Percentiles rank a stretch among this genome's conserved stretches.
Conservation (phyloP, 1,139 yeast species). For the Wickerhamiella infanticola region DNA sequence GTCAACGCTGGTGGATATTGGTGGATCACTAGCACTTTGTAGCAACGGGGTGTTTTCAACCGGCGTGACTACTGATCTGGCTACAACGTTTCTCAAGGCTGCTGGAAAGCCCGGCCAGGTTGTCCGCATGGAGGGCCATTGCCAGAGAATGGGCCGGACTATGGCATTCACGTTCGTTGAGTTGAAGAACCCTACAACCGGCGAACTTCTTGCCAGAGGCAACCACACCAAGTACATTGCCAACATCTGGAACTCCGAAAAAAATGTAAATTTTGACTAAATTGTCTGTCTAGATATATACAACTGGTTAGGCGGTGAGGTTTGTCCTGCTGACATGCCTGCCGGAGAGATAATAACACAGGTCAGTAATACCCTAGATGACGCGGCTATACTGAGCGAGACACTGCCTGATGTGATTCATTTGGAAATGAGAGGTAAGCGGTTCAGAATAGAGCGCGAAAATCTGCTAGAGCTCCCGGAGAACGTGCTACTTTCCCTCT, state of each 20-base stretch:
- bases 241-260: conserved; percentile 23
- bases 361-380: conserved; percentile 13
- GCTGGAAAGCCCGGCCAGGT: conserved; percentile 28
- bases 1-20: conserved; percentile 28
- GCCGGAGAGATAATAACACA: conserved; percentile 21
- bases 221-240: conserved; percentile 30
- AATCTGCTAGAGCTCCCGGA: conserved; percentile 88
- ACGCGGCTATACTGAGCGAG: conserved; percentile 9
- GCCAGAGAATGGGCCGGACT: conserved; percentile 27
- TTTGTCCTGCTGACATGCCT: conserved; percentile 1
- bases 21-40: conserved; percentile 32
- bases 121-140: conserved; percentile 19
- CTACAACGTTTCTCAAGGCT: conserved; percentile 27
- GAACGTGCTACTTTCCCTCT: conserved; percentile 65
- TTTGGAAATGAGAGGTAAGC: conserved; percentile 47
- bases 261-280: conserved; percentile 7
- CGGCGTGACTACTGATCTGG: conserved; percentile 30
- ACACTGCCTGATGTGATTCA: conserved; percentile 28
- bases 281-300: too few relatives aligned
- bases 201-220: conserved; percentile 28
- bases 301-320: not conserved
- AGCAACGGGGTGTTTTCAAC: conserved; percentile 29
- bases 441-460: conserved; percentile 64
- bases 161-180: conserved; percentile 30
- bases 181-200: conserved; percentile 18